phyloP scores from a whole-genome alignment of 495 filamentous ascomycete species.

The Aspergillus heteromorphus region DNA sequence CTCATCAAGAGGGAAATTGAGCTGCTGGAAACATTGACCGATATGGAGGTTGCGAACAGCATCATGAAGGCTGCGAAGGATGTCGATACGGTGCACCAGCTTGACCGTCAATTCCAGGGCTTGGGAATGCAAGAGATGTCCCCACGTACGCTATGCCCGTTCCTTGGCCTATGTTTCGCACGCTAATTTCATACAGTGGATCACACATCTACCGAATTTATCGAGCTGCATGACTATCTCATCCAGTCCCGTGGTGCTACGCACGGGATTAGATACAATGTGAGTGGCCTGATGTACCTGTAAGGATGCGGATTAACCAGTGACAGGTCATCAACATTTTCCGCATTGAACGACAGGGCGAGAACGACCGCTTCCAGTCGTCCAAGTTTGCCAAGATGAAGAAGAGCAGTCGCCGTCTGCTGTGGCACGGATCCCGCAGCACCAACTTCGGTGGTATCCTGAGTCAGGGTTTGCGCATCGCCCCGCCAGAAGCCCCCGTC shows the following conservation, averaged over 20 bases:
- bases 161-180: neutral
- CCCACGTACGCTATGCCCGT: conserved; percentile 31
- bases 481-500: conserved; percentile 75
- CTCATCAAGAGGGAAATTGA: conserved; percentile 69
- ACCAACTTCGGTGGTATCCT: conserved; percentile 84
- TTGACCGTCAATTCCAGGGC: conserved; percentile 67
- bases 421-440: conserved; percentile 75
- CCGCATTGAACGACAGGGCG: conserved; percentile 71
- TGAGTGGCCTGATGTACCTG: neutral
- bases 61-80: conserved; percentile 64
- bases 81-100: conserved; percentile 47
- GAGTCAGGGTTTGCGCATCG: conserved; percentile 78
- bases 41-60: conserved; percentile 76
- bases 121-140: conserved; percentile 73
- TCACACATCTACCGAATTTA: conserved; percentile 53
- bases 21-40: conserved; percentile 68
- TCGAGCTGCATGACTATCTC: conserved; percentile 59
- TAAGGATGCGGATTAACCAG: conserved; percentile 7
- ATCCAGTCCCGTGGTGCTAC: conserved; percentile 55
- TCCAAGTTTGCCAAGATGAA: conserved; percentile 41
- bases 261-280: conserved; percentile 50
- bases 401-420: conserved; percentile 58
- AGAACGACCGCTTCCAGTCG: conserved; percentile 61
- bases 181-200: conserved; percentile 40
- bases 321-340: conserved; percentile 66